Conservation (phyloP, 2,329 filamentous ascomycete genomes). For the Leptographium wingfieldii region DNA sequence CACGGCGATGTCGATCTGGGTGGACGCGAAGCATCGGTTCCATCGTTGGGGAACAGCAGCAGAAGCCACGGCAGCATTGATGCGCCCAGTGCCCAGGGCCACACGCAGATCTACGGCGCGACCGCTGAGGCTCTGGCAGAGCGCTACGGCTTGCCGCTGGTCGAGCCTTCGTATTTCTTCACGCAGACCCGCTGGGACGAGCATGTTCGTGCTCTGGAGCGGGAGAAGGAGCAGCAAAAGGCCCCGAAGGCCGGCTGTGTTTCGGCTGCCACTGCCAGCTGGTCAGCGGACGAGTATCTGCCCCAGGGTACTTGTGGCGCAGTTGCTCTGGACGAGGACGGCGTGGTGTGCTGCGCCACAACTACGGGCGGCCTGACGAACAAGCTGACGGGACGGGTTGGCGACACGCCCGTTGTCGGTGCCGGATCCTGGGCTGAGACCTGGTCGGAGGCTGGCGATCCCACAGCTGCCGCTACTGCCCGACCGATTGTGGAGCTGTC, state of each 20-base stretch:
- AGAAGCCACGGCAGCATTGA: background rate
- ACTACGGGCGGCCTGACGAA: conserved; percentile 75
- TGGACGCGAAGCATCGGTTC: background rate
- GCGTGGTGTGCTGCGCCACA: conserved; percentile 56
- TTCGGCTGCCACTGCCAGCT: conserved; percentile 20
- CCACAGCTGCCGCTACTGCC: conserved; percentile 14
- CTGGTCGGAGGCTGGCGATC: conserved; percentile 45
- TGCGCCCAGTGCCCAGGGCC: conserved; percentile 34
- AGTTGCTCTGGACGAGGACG: conserved; percentile 66
- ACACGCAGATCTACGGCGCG: conserved; percentile 35
- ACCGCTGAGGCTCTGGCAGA: conserved; percentile 57
- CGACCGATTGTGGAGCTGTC: conserved; percentile 27
- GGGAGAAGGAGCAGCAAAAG: conserved; percentile 21
- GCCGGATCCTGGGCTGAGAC: conserved; percentile 87
- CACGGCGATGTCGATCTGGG: conserved; percentile 47
- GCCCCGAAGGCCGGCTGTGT: too few species aligned
- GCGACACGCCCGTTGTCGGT: conserved; percentile 73
- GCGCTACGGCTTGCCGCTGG: conserved; percentile 57
- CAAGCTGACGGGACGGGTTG: conserved; percentile 72
- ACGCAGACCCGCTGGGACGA: conserved; percentile 62
- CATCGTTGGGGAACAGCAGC: background rate
- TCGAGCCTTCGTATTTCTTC: conserved; percentile 62
- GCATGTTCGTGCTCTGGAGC: conserved; percentile 40
- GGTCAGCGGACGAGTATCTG: conserved; percentile 35
- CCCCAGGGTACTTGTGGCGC: conserved; percentile 78